Base-by-base conservation (phyloP, 202 grass and related monocot species). In the Zizania palustris region DNA sequence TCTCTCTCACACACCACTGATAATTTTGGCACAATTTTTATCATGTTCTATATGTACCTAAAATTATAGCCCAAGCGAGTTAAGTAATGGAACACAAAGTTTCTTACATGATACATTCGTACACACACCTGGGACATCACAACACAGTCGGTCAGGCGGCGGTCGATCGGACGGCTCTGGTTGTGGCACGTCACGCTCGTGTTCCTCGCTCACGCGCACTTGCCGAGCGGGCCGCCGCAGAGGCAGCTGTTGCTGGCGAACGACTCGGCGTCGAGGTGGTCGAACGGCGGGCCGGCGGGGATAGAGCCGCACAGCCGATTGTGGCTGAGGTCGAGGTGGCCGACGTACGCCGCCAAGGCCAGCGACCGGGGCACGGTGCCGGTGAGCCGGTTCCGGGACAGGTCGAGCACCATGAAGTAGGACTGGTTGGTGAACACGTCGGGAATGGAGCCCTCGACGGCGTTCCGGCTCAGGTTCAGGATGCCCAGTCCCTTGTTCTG, bases 281-380 rank as follows among this genome's bases (percentile, higher is more conserved):
- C 87, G 72, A 90, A 99, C 13, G 89, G 89, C 44, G 96, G 39
- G 22, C 83, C 89, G 9, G 53, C 15, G 3, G 89, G 96, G 41
- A 99, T 91, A 63, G 54, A 45, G 1, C 96, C 96, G 72, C 89
- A 90, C 11, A 99, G 84, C 73, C 85, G 77, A 87, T 99, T 99
- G 64, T 93, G 85, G 86, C 92, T 99, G 70, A 99, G 81, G 74
- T 96, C 92, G 3, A 99, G 81, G 74, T 99, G 96, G 1, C 96
- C 96, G 14, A 99, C 90, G 73, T 96, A 99, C 20, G 80, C 58
- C 12, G 96, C 92, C 4, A 75, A 41, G 1, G 83, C 39, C 8
- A 99, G 87, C 40, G 91, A 88, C 79, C 40, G 49, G 42, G 96
- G 96, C 75, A 99, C 87, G 51, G 53, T 20, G 14, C 96, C 96